Conservation (phyloP, 345 rosid genomes). For the Psidium guajava region DNA sequence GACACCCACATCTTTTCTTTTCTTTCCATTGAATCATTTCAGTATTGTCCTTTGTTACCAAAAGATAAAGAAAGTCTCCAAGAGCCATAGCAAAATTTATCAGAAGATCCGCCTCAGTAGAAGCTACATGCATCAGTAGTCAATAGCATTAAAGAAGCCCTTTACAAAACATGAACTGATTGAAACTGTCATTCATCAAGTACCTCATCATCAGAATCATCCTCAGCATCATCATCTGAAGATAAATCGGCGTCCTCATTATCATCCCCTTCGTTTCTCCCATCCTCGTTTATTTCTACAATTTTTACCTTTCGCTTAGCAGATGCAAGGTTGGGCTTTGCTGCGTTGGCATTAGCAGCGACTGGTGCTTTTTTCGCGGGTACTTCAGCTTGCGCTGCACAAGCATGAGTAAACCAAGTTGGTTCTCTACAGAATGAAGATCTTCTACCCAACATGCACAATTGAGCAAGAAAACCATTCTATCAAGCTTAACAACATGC, state of each 20-base stretch:
- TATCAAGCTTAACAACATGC: not conserved
- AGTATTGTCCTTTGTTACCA: not conserved
- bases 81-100: not conserved
- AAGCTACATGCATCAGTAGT: not conserved
- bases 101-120: not conserved
- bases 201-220: conserved; percentile 21
- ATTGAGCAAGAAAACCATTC: not conserved
- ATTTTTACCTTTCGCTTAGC: conserved; percentile 31
- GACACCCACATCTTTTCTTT: not conserved
- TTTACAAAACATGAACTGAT: not conserved
- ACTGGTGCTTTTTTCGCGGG: conserved; percentile 6
- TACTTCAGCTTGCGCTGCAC: conserved; percentile 11
- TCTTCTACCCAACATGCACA: not conserved
- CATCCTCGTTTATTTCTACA: conserved; percentile 34
- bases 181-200: not conserved
- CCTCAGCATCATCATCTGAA: conserved; percentile 9
- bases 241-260: conserved; percentile 20
- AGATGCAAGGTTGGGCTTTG: not conserved
- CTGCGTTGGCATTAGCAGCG: not conserved
- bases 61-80: not conserved
- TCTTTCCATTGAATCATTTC: not conserved
- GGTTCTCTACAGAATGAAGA: not conserved
- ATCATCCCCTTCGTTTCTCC: conserved; percentile 5
- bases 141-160: not conserved
- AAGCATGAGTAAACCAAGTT: not conserved